Percentiles rank a stretch among this genome's conserved stretches.
These are phyloP conservation scores for Hypoxylon cercidicola DNA, from an alignment of 495 filamentous ascomycete genomes.

Conservation along the genomic window DNA sequence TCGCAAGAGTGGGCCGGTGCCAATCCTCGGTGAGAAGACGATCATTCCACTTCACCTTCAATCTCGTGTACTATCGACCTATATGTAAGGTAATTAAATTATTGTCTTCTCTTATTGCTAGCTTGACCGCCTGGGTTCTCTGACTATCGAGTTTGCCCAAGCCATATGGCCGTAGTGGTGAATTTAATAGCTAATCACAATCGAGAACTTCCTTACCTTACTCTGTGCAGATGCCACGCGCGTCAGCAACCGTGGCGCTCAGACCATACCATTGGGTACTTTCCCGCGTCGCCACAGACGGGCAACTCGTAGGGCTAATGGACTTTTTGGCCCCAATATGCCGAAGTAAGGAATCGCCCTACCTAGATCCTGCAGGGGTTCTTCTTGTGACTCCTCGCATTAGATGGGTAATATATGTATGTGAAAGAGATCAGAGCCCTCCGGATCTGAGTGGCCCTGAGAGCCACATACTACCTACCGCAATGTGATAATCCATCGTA, in stretches of 20 bases:
- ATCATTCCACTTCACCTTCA: constrained; percentile 19
- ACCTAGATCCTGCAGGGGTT: constrained; percentile 43
- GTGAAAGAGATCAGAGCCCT: constrained; percentile 32
- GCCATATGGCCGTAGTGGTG: constrained; percentile 10
- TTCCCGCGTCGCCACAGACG: constrained; percentile 19
- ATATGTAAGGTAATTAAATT: not conserved
- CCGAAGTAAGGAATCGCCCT: constrained; percentile 29
- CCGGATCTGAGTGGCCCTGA: constrained; percentile 20
- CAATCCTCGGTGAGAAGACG: constrained; percentile 16
- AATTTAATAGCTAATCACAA: constrained; percentile 18
- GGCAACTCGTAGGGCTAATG: constrained; percentile 35
- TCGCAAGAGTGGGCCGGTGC: constrained; percentile 22
- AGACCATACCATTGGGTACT: constrained; percentile 30
- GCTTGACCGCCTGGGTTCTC: constrained; percentile 6
- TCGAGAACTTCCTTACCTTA: constrained; percentile 12
- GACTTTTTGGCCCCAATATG: constrained; percentile 27
- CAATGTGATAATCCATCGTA: constrained; percentile 26
- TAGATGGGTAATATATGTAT: constrained; percentile 44
- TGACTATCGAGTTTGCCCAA: constrained; percentile 25
- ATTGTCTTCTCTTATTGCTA: constrained; percentile 3
- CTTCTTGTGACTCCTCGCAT: constrained; percentile 42
- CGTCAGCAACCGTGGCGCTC: constrained; percentile 35
- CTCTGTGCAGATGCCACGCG: constrained; percentile 21
- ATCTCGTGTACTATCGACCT: not conserved
- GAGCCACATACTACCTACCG: constrained; percentile 4